Evolutionary conservation across 805 yeast species (phyloP), one percentile per base, ranked within the genome.

Genomic region (Gaillardinia entomophila): DNA sequence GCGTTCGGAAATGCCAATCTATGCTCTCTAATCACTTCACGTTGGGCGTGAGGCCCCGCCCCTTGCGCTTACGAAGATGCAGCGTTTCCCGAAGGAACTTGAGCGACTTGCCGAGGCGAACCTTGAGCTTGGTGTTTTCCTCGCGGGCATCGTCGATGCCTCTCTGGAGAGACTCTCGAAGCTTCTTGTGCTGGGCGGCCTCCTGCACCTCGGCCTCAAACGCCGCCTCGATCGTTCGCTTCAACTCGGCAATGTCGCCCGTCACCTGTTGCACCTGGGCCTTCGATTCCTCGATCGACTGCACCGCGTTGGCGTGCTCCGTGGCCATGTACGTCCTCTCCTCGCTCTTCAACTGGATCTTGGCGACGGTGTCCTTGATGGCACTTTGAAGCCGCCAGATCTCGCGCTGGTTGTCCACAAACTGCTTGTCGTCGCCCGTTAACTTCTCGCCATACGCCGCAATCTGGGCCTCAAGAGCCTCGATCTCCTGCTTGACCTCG

Each of bases 1-100:
- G 12, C 66, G 68, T 13, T 69, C 79, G 27, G 80, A 78, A 38
- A 84, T 87, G 76, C 96, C 96, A 16, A 76, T 92, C 14, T 88
- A 77, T 47, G 58, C 61, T 31, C 44, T 78, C 38, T 20, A 19
- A 19, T 6, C 10, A 10, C 8, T 19, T 19, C 22, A 19, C 22
- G 6, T 46, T 47, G 27, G 66, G 69, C 3, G 69, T 61, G 10
- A 49, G 26, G 1, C 63, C 66, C 32, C 72, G 48, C 3, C 67
- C 67, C 42, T 64, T 65, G 11, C 71, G 35, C 34, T 63, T 66
- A 45, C 62, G 63, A 31, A 65, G 49, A 36, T 65, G 68, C 4
- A 68, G 54, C 1, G 71, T 61, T 19, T 63, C 66, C 31, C 46
- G 53, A 33, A 66, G 46, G 27, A 59, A 62, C 31, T 51, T 55